These are phyloP conservation scores for Tricholoma sp. DNA, from an alignment of 768 basidiomycete species.

Conservation along the genomic window DNA sequence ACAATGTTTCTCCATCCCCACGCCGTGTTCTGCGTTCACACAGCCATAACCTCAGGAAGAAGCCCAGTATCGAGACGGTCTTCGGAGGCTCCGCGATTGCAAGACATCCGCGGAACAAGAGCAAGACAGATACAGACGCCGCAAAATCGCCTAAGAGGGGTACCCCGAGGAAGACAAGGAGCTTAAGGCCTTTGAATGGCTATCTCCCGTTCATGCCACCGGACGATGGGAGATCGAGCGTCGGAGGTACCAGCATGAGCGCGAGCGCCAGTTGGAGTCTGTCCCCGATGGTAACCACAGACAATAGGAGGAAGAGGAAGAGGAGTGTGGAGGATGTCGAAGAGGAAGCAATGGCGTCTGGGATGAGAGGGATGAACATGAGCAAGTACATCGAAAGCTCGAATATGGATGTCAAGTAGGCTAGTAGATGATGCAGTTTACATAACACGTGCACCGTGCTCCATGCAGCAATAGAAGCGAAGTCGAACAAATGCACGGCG, in stretches of 20 bases:
- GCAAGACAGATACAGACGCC: not conserved
- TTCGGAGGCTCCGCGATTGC: not conserved
- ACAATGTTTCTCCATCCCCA: constrained; percentile 8
- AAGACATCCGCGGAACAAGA: not conserved
- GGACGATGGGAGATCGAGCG: not conserved
- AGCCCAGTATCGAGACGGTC: constrained; percentile 7
- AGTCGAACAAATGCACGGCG: too few species aligned
- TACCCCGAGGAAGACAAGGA: constrained; percentile 10
- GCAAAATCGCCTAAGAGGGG: not conserved
- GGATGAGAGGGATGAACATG: constrained; percentile 8
- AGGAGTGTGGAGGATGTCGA: constrained; percentile 1
- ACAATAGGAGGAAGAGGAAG: constrained; percentile 12
- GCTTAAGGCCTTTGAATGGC: constrained; percentile 8
- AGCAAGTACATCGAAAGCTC: not conserved
- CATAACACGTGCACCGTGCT: too few species aligned
- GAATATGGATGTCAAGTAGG: constrained; percentile 6
- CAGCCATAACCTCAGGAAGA: constrained; percentile 7
- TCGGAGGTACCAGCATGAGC: not conserved
- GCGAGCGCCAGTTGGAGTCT: not conserved
- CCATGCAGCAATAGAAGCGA: too few species aligned
- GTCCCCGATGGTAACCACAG: not conserved
- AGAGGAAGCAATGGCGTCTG: constrained; percentile 5
- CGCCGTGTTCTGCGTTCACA: constrained; percentile 14
- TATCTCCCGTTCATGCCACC: not conserved
- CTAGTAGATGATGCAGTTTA: too few species aligned